phyloP scores from a whole-genome alignment of 1,284 basidiomycete genomes.

The Malassezia psittaci region DNA sequence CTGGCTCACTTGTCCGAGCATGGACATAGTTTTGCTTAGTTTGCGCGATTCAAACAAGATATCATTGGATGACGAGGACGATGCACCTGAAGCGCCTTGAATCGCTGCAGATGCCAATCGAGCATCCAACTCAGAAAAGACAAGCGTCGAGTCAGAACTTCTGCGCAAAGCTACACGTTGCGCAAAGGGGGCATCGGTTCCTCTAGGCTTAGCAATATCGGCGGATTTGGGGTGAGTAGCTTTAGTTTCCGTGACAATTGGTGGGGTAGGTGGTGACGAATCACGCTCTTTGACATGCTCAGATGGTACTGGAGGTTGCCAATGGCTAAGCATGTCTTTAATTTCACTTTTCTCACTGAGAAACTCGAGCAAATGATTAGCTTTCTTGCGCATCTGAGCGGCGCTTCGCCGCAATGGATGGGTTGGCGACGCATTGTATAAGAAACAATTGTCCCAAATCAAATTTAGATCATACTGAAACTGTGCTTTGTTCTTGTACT shows the following conservation, averaged over 20 bases:
- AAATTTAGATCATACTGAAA: conserved; percentile 87
- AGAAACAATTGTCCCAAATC: conserved; percentile 91
- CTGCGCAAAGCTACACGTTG: conserved; percentile 60
- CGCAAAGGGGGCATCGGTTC: conserved; percentile 29
- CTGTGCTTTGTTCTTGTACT: conserved; percentile 82
- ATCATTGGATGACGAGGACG: background rate
- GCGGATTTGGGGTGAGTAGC: background rate
- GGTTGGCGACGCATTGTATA: conserved; percentile 73
- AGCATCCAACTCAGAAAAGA: conserved; percentile 27
- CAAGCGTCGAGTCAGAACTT: conserved; percentile 63
- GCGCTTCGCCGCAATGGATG: conserved; percentile 43
- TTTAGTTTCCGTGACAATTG: background rate
- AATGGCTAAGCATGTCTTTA: conserved; percentile 35
- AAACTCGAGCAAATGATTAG: conserved; percentile 62
- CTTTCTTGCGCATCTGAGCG: conserved; percentile 41
- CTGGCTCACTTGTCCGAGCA: background rate
- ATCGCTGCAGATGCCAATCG: background rate
- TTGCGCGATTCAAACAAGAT: background rate
- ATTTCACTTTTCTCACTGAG: conserved; percentile 74
- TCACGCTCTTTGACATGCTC: background rate
- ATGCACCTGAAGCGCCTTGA: background rate
- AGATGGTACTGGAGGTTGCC: conserved; percentile 19
- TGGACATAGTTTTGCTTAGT: background rate
- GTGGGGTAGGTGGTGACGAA: background rate
- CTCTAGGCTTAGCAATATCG: background rate